These are phyloP conservation scores for Gaultheria prostrata DNA, from an alignment of 148 eudicot species.

Conservation along the genomic window DNA sequence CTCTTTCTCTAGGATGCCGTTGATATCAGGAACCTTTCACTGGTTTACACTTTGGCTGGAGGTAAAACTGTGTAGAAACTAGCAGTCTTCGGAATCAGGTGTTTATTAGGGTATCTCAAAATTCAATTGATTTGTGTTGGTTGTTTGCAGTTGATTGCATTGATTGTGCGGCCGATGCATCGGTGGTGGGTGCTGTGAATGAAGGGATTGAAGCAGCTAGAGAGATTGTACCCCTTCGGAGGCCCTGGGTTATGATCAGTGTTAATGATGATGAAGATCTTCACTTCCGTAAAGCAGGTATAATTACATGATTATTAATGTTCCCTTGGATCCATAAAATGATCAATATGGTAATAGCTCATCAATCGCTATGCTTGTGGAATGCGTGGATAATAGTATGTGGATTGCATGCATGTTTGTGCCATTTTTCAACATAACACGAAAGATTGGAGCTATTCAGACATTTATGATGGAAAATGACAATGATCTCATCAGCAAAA, in stretches of 20 bases:
- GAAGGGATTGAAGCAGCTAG: conserved; percentile 82
- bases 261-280: conserved; percentile 92
- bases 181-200: conserved; percentile 79
- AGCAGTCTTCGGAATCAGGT: neutral
- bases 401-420: neutral
- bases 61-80: conserved; percentile 31
- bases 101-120: neutral
- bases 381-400: too few species aligned
- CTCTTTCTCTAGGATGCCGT: conserved; percentile 54
- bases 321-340: neutral
- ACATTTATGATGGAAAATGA: neutral
- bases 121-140: neutral
- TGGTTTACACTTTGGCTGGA: conserved; percentile 85
- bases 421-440: too few species aligned
- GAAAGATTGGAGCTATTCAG: neutral
- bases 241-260: conserved; percentile 97
- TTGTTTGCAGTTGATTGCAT: conserved; percentile 78
- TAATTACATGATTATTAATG: neutral
- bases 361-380: neutral
- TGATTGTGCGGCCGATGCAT: conserved; percentile 95
- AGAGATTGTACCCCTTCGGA: conserved; percentile 49
- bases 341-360: neutral
- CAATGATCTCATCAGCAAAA: neutral
- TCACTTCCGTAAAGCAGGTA: conserved; percentile 97
- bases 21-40: conserved; percentile 83